Evolutionary conservation across 169 alveolate species (phyloP).

Genomic region (Plasmodium reichenowi): DNA sequence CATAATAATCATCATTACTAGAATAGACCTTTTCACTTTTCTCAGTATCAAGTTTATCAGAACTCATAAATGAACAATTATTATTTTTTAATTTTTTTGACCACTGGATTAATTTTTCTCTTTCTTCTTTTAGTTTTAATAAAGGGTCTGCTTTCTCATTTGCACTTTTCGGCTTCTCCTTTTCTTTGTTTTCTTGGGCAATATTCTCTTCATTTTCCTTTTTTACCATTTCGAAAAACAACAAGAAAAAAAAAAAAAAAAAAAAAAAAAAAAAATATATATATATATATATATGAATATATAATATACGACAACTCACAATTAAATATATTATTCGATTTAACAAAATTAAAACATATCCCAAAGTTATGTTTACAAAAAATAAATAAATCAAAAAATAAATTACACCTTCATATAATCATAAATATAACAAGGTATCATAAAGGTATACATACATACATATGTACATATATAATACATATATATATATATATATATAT

Average conservation of each 20-base stretch:
- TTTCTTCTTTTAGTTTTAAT: conserved; percentile 49
- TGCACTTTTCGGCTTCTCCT: conserved; percentile 10
- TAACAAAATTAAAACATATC: too few relatives aligned
- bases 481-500: too few relatives aligned
- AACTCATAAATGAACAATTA: conserved; percentile 39
- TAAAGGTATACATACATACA: too few relatives aligned
- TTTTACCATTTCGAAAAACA: conserved; percentile 5
- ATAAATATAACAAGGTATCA: too few relatives aligned
- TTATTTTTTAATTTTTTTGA: conserved; percentile 60
- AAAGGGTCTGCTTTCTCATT: conserved; percentile 21
- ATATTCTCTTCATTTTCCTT: background rate
- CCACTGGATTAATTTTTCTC: conserved; percentile 75
- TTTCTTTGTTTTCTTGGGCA: background rate
- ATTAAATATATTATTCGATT: too few relatives aligned
- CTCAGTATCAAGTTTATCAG: conserved; percentile 40
- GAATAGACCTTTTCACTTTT: conserved; percentile 21
- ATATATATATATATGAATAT: background rate
- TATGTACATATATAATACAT: too few relatives aligned
- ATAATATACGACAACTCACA: too few relatives aligned
- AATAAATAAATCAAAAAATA: too few relatives aligned
- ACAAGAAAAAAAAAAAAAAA: background rate
- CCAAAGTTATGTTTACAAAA: too few relatives aligned
- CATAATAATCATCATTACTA: conserved; percentile 35
- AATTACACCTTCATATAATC: too few relatives aligned
- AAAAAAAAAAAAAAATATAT: background rate